Conservation (phyloP, 2,329 filamentous ascomycete species). For the Neophaeococcomyces aloes region DNA sequence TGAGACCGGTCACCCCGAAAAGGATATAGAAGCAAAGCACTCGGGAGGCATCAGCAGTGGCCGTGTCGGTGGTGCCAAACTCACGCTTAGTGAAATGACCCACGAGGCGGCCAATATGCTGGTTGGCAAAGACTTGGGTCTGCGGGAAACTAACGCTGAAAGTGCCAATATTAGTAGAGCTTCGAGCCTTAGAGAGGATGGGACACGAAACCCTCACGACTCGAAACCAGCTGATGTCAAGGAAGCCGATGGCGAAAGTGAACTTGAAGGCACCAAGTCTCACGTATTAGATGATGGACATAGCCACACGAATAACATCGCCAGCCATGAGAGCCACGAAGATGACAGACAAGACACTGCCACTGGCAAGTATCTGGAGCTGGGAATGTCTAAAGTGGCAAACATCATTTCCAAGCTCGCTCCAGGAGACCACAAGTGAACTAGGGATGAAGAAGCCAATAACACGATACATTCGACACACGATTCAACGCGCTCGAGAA, state of each 20-base stretch:
- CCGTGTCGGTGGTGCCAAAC: slow-evolving; percentile 10
- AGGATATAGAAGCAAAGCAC: slow-evolving; percentile 22
- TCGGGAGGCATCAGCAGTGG: slow-evolving; percentile 17
- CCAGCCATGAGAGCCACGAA: slow-evolving; percentile 1
- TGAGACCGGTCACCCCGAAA: slow-evolving; percentile 36
- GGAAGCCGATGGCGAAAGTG: slow-evolving; percentile 23
- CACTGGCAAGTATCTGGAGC: slow-evolving; percentile 12
- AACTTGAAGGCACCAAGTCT: slow-evolving; percentile 31
- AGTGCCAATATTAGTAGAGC: slow-evolving; percentile 61
- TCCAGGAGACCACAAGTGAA: not conserved
- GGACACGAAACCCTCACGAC: slow-evolving; percentile 2
- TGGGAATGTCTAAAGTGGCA: slow-evolving; percentile 15
- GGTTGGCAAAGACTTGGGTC: slow-evolving; percentile 53
- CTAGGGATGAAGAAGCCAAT: no score
- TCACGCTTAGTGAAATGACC: slow-evolving; percentile 16
- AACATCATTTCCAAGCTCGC: slow-evolving; percentile 12
- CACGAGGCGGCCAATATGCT: slow-evolving; percentile 29
- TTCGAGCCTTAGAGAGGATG: slow-evolving; percentile 51
- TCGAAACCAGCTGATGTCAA: not conserved
- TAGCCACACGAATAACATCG: slow-evolving; percentile 5
- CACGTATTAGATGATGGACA: slow-evolving; percentile 23
- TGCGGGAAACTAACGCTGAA: slow-evolving; percentile 53
- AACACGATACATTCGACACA: no score
- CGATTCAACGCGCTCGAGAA: no score
- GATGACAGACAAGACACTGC: slow-evolving; percentile 12